Base-by-base conservation (phyloP, 257 asterid species). In the Rehmannia glutinosa region DNA sequence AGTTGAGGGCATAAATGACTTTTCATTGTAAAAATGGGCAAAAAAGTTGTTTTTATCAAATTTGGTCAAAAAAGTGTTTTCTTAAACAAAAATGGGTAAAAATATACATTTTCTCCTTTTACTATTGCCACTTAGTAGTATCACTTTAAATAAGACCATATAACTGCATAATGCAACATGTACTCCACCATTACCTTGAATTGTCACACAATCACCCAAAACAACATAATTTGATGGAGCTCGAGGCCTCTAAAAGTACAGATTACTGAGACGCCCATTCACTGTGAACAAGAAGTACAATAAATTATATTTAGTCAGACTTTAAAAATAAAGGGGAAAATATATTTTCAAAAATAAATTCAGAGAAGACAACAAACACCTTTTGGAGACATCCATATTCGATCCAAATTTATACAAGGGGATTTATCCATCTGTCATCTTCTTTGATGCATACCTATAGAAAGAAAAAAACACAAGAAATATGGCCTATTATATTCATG, bases 201-300 rank as follows among this genome's bases (percentile, higher is more conserved):
- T n/a, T 42, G 99, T 93, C 73, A 93, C 84, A 72, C 96, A 90
- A 82, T 93, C 99, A 47, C 99, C 99, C 84, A 93, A 74, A 73
- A 88, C 75, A 69, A 82, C 99, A 85, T 90, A 93, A 71, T 93
- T 93, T 19, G 97, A 80, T 35, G 96, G 97, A 83, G 99, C 97
- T 67, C 89, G 84, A 54, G 99, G 99, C 87, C 99, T 88, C 99
- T 97, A 93, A 78, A 93, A 93, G 60, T 96, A 90, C 73, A 93
- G 76, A 75, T 90, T 84, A 87, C 90, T 81, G 70, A 90, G 90
- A 75, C 53, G 74, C 55, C 90, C 97, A 74, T 82, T 83, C 71
- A 86, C 99, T 90, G 90, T 53, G 60, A 64, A 81, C 54, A 73
- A 73, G 70, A 70, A 69, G 62, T 46, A 66, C 35, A 70, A 63